Evolutionary conservation across 306 rosid species (phyloP).

Genomic region (Sesbania bispinosa): DNA sequence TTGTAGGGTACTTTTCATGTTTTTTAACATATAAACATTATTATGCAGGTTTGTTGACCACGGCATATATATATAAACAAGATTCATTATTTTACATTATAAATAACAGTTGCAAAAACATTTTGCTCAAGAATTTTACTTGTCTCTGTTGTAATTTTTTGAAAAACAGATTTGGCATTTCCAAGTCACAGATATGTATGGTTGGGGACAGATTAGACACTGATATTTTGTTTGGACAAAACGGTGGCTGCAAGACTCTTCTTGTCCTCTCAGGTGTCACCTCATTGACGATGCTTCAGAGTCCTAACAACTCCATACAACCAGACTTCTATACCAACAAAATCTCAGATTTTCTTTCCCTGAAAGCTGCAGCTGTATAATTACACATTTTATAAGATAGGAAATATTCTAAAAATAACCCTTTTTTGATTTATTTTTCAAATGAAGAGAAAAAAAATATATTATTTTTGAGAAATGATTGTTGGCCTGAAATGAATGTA

Average conservation of each 20-base stretch:
- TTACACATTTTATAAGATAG: not conserved
- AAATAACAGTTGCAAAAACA: not conserved
- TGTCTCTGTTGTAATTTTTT: constrained; percentile 13
- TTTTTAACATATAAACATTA: not conserved
- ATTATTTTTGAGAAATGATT: too few relatives aligned
- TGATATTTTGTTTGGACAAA: constrained; percentile 92
- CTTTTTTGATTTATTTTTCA: not conserved
- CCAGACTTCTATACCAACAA: constrained; percentile 88
- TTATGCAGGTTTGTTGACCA: not conserved
- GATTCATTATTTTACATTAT: too few relatives aligned
- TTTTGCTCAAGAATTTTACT: constrained; percentile 5
- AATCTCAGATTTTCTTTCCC: constrained; percentile 80
- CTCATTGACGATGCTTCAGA: constrained; percentile 60
- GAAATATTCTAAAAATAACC: too few relatives aligned
- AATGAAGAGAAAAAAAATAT: too few relatives aligned
- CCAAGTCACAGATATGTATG: constrained; percentile 92
- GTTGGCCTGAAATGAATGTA: too few relatives aligned
- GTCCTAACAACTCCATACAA: constrained; percentile 73
- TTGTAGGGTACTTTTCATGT: not conserved
- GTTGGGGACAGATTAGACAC: constrained; percentile 98
- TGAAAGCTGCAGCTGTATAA: constrained; percentile 77
- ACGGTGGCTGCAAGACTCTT: constrained; percentile 96
- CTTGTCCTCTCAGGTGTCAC: constrained; percentile 96
- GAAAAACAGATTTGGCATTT: constrained; percentile 74
- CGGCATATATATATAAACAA: too few relatives aligned